Evolutionary conservation across 257 asterid genomes (phyloP).

Genomic region (Nyctanthes arbortristis): DNA sequence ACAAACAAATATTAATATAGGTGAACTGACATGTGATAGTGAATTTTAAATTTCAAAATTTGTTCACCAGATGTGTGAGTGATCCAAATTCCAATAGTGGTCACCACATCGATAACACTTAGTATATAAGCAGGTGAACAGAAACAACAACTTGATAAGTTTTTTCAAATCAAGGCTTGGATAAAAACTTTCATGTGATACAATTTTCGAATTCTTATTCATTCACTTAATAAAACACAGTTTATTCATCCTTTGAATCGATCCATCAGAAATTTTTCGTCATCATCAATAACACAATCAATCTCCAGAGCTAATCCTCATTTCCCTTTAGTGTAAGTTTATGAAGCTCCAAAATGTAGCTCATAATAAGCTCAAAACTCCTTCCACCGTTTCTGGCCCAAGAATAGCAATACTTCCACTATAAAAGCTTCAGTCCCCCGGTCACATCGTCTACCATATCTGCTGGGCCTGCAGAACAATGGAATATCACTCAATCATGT

Average conservation of each 20-base stretch:
- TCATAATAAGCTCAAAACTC: slow-evolving; percentile 6
- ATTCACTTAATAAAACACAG: slow-evolving; percentile 8
- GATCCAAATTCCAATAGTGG: too few species aligned
- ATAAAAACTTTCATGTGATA: not conserved
- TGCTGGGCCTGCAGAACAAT: slow-evolving; percentile 77
- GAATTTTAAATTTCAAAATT: too few species aligned
- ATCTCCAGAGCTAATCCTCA: slow-evolving; percentile 10
- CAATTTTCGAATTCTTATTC: not conserved
- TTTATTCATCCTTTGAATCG: not conserved
- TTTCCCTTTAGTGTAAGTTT: slow-evolving; percentile 20
- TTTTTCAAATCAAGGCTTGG: not conserved
- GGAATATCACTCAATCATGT: too few species aligned
- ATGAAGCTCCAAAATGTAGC: slow-evolving; percentile 13
- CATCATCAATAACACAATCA: slow-evolving; percentile 23
- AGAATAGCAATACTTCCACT: slow-evolving; percentile 27
- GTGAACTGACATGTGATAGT: too few species aligned
- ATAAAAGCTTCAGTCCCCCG: slow-evolving; percentile 89
- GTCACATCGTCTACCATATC: slow-evolving; percentile 93
- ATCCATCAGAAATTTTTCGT: slow-evolving; percentile 14
- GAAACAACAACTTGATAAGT: too few species aligned
- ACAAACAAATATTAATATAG: too few species aligned
- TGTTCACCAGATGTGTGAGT: too few species aligned
- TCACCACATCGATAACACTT: too few species aligned
- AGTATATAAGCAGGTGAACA: too few species aligned
- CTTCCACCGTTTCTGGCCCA: slow-evolving; percentile 10